Percentiles rank a stretch among this genome's conserved stretches.
phyloP scores from a whole-genome alignment of 2,329 filamentous ascomycete genomes.

The Calonectria pseudoreteaudii region DNA sequence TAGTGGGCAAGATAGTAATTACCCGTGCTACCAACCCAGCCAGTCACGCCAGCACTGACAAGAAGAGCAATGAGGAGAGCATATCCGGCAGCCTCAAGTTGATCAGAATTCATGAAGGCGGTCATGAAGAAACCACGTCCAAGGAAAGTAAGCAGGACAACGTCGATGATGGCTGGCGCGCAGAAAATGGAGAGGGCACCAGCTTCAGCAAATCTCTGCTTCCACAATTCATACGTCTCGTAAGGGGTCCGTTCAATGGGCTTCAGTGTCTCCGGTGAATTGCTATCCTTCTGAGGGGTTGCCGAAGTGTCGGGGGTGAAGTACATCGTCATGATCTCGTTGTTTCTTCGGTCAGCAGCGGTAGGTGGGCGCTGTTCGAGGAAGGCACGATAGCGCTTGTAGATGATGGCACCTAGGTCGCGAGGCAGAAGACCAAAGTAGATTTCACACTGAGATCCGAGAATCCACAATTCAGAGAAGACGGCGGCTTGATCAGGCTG shows the following conservation, averaged over 20 bases:
- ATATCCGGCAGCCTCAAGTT: conserved; percentile 31
- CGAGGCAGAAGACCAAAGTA: conserved; percentile 34
- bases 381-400: conserved; percentile 23
- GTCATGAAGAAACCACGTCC: conserved; percentile 36
- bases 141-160: conserved; percentile 31
- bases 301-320: conserved; percentile 23
- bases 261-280: neutral
- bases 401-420: conserved; percentile 29
- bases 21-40: conserved; percentile 33
- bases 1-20: conserved; percentile 34
- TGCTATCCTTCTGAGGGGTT: neutral
- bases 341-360: conserved; percentile 28
- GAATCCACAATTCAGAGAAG: conserved; percentile 36
- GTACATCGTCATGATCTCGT: conserved; percentile 39
- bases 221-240: conserved; percentile 29
- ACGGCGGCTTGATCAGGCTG: conserved; percentile 34
- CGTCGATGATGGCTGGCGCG: conserved; percentile 29
- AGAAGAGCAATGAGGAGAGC: conserved; percentile 29
- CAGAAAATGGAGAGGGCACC: conserved; percentile 36
- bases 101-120: conserved; percentile 25
- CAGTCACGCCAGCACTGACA: conserved; percentile 33
- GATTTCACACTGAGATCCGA: conserved; percentile 35
- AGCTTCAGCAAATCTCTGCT: conserved; percentile 29
- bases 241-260: conserved; percentile 19
- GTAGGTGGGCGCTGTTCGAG: conserved; percentile 20